Conservation (phyloP, 208 protist species). For the Wallacemonas sp. region DNA sequence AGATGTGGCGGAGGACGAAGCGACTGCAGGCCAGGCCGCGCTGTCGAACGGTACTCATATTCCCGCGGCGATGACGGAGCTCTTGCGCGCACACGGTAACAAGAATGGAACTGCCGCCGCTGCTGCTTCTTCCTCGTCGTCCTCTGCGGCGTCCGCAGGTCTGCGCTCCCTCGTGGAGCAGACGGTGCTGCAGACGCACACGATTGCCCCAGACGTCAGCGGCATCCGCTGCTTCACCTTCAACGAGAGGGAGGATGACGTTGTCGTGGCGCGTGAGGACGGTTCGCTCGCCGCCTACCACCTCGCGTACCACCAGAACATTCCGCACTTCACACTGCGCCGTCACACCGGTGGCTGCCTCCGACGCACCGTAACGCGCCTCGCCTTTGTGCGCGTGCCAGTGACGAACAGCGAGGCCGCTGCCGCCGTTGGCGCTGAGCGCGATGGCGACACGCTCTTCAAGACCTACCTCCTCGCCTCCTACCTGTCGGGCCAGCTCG, state of each 20-base stretch:
- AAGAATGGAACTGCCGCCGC: too few relatives aligned
- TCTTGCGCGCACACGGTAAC: too few relatives aligned
- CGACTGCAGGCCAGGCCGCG: neutral
- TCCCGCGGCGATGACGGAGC: too few relatives aligned
- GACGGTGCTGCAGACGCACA: slow-evolving; percentile 58
- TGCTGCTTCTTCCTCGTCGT: neutral
- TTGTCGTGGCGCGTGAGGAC: slow-evolving; percentile 83
- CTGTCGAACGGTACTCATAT: too few relatives aligned
- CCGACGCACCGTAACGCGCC: slow-evolving; percentile 67
- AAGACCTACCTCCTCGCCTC: slow-evolving; percentile 53
- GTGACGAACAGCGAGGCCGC: neutral
- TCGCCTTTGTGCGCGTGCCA: slow-evolving; percentile 43
- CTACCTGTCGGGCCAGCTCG: slow-evolving; percentile 81
- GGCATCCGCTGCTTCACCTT: slow-evolving; percentile 78
- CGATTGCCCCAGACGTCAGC: slow-evolving; percentile 83
- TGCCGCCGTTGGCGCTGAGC: neutral
- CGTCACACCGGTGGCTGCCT: slow-evolving; percentile 74
- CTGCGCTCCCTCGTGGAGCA: slow-evolving; percentile 62
- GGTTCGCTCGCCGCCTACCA: slow-evolving; percentile 72
- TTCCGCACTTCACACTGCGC: slow-evolving; percentile 74
- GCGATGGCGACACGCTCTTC: neutral
- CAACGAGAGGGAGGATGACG: slow-evolving; percentile 41
- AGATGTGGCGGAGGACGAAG: slow-evolving; percentile 5
- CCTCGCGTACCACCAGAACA: slow-evolving; percentile 72
- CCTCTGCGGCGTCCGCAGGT: slow-evolving; percentile 31